Percentiles rank a stretch among this genome's conserved stretches.
These are phyloP conservation scores for Aureobasidium sp. DNA, from an alignment of 2,329 filamentous ascomycete species.

Conservation along the genomic window DNA sequence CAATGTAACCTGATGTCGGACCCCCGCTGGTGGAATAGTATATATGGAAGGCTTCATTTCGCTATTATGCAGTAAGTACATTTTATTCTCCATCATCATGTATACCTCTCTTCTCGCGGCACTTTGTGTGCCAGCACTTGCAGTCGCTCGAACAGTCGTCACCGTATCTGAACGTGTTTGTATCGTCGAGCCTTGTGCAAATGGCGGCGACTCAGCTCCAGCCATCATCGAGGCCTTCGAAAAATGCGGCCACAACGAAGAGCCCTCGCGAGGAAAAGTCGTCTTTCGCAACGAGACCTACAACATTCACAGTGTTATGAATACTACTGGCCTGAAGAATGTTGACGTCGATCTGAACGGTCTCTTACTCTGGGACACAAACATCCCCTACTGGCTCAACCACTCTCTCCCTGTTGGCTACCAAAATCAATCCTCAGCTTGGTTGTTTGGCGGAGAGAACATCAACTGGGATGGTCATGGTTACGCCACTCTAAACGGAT, in stretches of 20 bases:
- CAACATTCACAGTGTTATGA: conserved; percentile 43
- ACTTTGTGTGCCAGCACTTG: neutral
- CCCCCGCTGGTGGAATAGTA: neutral
- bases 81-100: neutral
- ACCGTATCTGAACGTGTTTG: conserved; percentile 9
- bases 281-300: conserved; percentile 43
- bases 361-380: conserved; percentile 33
- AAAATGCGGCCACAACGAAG: conserved; percentile 37
- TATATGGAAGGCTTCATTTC: neutral
- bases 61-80: conserved; percentile 1
- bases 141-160: neutral
- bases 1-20: neutral
- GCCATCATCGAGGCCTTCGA: conserved; percentile 43
- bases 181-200: conserved; percentile 10
- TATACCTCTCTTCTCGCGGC: neutral
- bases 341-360: conserved; percentile 41
- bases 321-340: conserved; percentile 38
- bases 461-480: conserved; percentile 43
- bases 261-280: conserved; percentile 34
- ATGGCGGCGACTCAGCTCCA: conserved; percentile 27
- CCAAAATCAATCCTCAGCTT: conserved; percentile 48
- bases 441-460: conserved; percentile 46
- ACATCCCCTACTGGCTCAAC: conserved; percentile 44
- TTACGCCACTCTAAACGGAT: conserved; percentile 48
- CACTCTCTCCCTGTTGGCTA: conserved; percentile 44